A percentile compares a stretch with the other conserved stretches of the same genome.
These are phyloP conservation scores for Geoglossum glabrum DNA, from an alignment of 495 filamentous ascomycete genomes.

Conservation along the genomic window DNA sequence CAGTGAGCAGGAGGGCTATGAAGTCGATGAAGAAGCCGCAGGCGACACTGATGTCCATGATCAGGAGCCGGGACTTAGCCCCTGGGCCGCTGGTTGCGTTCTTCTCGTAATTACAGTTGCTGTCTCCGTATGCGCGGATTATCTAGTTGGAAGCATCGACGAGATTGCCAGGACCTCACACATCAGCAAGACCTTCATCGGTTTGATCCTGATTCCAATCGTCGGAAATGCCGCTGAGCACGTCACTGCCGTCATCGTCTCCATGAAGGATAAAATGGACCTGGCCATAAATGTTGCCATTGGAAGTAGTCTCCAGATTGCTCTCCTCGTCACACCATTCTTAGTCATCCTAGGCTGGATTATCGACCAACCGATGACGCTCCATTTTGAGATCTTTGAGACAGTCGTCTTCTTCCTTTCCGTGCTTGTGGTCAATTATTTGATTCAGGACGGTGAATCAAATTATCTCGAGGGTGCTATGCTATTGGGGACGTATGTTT, in stretches of 20 bases:
- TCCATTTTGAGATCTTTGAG: slow-evolving; percentile 21
- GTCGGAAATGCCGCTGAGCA: slow-evolving; percentile 97
- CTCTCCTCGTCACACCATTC: slow-evolving; percentile 23
- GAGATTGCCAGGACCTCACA: slow-evolving; percentile 59
- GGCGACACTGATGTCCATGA: slow-evolving; percentile 18
- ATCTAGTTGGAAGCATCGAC: slow-evolving; percentile 84
- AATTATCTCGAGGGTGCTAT: slow-evolving; percentile 66
- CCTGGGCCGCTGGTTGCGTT: slow-evolving; percentile 49
- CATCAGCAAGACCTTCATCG: slow-evolving; percentile 92
- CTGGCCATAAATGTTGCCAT: slow-evolving; percentile 88
- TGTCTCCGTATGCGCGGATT: slow-evolving; percentile 86
- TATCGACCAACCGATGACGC: slow-evolving; percentile 19
- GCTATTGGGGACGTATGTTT: slow-evolving; percentile 17
- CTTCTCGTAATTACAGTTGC: slow-evolving; percentile 59
- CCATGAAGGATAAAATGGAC: slow-evolving; percentile 93
- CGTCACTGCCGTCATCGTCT: slow-evolving; percentile 82
- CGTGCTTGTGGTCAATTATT: slow-evolving; percentile 40
- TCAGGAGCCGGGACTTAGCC: slow-evolving; percentile 38
- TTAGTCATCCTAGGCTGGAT: slow-evolving; percentile 24
- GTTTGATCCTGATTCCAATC: slow-evolving; percentile 85
- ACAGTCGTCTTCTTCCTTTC: slow-evolving; percentile 19
- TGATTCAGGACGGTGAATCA: slow-evolving; percentile 56
- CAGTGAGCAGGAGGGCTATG: slow-evolving; percentile 13
- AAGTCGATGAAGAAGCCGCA: slow-evolving; percentile 17
- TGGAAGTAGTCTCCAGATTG: slow-evolving; percentile 80